Conservation (phyloP, 192 early-diverging fungal genomes). For the Lobosporangium transversale region DNA sequence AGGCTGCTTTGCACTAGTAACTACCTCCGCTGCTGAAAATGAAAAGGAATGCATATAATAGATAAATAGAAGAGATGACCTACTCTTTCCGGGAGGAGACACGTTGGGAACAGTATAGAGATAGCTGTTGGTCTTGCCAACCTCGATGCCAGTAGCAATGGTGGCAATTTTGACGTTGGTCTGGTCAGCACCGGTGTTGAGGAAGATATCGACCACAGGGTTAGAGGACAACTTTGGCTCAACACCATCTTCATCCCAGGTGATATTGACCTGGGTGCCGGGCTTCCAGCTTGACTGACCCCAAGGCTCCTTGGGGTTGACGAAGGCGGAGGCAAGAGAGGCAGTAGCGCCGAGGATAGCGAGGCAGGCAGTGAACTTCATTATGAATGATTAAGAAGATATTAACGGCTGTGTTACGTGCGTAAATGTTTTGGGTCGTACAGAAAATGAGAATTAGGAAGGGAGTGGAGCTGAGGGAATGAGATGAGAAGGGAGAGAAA, state of each 20-base stretch:
- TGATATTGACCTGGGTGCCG: conserved; percentile 29
- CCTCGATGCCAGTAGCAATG: conserved; percentile 15
- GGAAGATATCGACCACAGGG: conserved; percentile 35
- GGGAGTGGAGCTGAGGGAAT: neutral
- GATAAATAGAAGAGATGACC: conserved; percentile 6
- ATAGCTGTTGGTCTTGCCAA: neutral
- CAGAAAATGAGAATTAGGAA: neutral
- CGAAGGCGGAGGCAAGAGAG: conserved; percentile 32
- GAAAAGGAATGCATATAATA: too few species aligned
- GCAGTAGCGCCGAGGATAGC: conserved; percentile 21
- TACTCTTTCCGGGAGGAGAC: conserved; percentile 42
- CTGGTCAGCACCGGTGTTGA: conserved; percentile 36
- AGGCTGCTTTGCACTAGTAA: too few species aligned
- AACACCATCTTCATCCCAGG: conserved; percentile 19
- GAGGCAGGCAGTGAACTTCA: conserved; percentile 34
- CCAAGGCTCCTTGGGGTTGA: conserved; percentile 35
- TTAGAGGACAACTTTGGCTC: conserved; percentile 12
- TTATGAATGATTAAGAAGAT: conserved; percentile 1
- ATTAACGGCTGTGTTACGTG: too few species aligned
- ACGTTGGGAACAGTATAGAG: conserved; percentile 30
- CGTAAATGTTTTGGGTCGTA: too few species aligned
- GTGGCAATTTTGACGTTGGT: conserved; percentile 12
- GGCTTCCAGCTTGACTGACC: conserved; percentile 20
- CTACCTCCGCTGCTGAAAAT: too few species aligned
- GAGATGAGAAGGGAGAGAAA: neutral